Evolutionary conservation across 2,329 filamentous ascomycete genomes (phyloP).

Genomic region (Phialophora verrucosa): DNA sequence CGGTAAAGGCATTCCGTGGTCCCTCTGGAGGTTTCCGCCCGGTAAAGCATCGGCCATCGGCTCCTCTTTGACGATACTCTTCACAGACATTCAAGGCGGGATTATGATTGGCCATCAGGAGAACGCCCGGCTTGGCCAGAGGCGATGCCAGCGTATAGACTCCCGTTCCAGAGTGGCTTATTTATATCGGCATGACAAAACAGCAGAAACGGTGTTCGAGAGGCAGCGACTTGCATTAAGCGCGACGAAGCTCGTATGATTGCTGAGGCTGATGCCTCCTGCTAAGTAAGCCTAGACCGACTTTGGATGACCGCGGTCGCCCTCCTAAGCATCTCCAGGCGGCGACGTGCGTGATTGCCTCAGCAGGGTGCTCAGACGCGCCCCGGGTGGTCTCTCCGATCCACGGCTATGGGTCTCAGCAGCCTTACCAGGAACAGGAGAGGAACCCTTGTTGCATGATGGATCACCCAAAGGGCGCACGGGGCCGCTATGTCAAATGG

Average conservation of each 20-base stretch:
- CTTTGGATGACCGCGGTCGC: not conserved
- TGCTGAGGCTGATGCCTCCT: not conserved
- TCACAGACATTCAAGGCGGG: slow-evolving; percentile 4
- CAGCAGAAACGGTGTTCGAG: not conserved
- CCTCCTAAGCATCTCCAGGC: slow-evolving; percentile 2
- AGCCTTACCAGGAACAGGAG: not conserved
- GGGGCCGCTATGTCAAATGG: not conserved
- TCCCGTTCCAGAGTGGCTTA: not conserved
- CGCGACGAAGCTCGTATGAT: slow-evolving; percentile 6
- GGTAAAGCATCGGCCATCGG: not conserved
- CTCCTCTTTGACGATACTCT: not conserved
- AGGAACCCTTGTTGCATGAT: not conserved
- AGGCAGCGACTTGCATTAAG: slow-evolving; percentile 3
- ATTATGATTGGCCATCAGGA: slow-evolving; percentile 3
- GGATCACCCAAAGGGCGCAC: not conserved
- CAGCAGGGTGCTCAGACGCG: not conserved
- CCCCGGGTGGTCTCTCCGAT: not conserved
- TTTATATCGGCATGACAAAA: slow-evolving; percentile 7
- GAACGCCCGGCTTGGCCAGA: not conserved
- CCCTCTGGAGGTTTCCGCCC: not conserved
- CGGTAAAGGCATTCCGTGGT: not conserved
- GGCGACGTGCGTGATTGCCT: not conserved
- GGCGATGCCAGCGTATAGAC: not conserved
- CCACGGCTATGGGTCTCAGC: not conserved
- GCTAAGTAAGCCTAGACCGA: not conserved